Evolutionary conservation across 139 green algal species (phyloP).

Genomic region (Deuterostichococcus epilithicus): DNA sequence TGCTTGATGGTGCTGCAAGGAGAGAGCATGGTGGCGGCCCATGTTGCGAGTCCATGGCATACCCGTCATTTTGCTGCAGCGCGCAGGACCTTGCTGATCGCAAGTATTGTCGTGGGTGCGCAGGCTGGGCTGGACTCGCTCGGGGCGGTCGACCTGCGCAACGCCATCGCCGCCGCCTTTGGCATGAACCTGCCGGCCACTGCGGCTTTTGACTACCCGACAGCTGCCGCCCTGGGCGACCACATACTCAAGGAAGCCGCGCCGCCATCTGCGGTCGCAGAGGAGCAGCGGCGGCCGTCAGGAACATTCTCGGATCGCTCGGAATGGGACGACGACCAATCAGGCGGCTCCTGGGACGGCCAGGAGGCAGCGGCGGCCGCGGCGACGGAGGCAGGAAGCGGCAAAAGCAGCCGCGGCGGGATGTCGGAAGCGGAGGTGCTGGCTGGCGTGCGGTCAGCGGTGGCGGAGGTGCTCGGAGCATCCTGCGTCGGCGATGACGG

Average conservation of each 20-base stretch:
- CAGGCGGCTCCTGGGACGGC: too few species aligned
- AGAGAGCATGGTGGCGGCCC: too few species aligned
- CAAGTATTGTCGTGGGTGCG: too few species aligned
- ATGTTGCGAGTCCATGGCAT: too few species aligned
- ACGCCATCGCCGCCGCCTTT: conserved; percentile 1
- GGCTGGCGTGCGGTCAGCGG: not conserved
- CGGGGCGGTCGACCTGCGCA: conserved; percentile 39
- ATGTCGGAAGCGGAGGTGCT: not conserved
- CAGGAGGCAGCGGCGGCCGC: not conserved
- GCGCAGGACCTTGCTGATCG: conserved; percentile 1
- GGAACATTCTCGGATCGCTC: not conserved
- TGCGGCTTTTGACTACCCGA: conserved; percentile 64
- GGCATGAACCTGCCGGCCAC: conserved; percentile 52
- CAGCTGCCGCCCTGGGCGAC: conserved; percentile 24
- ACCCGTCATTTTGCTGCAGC: too few species aligned
- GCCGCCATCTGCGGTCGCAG: not conserved
- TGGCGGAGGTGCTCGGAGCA: not conserved
- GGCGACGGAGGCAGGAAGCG: too few species aligned
- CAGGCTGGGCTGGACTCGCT: conserved; percentile 45
- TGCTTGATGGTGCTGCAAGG: too few species aligned
- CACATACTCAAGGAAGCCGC: conserved; percentile 2
- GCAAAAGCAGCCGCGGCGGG: too few species aligned
- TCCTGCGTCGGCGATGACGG: not conserved
- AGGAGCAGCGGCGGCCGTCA: too few species aligned
- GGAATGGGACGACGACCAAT: not conserved